These are phyloP conservation scores for Corylus americana DNA, from an alignment of 306 rosid species.

Conservation along the genomic window DNA sequence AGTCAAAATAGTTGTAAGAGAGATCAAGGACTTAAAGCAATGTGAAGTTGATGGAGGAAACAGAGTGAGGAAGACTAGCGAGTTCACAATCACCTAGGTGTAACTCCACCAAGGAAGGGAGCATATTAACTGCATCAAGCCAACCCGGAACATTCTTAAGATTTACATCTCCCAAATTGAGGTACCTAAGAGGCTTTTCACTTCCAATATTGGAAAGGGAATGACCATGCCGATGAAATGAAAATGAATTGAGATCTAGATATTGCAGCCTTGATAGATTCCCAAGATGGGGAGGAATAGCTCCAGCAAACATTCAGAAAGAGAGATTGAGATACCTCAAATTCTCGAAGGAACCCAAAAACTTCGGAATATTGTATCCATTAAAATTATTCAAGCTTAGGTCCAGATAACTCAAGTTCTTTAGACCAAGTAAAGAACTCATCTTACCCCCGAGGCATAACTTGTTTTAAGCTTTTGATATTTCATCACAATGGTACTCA, in stretches of 20 bases:
- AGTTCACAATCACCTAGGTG: no score
- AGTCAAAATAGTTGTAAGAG: rapidly evolving
- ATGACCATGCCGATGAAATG: no score
- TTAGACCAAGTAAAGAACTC: not conserved
- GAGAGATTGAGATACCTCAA: not conserved
- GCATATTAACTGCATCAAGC: not conserved
- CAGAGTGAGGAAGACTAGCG: not conserved
- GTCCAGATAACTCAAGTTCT: not conserved
- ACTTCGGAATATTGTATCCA: not conserved
- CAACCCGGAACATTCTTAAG: not conserved
- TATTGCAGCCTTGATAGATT: no score
- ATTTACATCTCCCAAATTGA: not conserved
- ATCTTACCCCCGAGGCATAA: no score
- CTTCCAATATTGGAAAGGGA: no score
- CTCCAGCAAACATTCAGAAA: not conserved
- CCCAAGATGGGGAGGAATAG: not conserved
- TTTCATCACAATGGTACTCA: no score
- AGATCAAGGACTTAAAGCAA: not conserved
- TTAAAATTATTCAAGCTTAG: not conserved
- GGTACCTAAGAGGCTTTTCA: not conserved
- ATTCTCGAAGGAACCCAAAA: not conserved
- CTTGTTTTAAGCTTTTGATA: no score
- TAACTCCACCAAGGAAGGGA: not conserved
- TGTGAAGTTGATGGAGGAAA: not conserved
- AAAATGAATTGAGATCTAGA: no score